Base-by-base conservation (phyloP, 208 protist species). In the Acanthamoeba sp. region DNA sequence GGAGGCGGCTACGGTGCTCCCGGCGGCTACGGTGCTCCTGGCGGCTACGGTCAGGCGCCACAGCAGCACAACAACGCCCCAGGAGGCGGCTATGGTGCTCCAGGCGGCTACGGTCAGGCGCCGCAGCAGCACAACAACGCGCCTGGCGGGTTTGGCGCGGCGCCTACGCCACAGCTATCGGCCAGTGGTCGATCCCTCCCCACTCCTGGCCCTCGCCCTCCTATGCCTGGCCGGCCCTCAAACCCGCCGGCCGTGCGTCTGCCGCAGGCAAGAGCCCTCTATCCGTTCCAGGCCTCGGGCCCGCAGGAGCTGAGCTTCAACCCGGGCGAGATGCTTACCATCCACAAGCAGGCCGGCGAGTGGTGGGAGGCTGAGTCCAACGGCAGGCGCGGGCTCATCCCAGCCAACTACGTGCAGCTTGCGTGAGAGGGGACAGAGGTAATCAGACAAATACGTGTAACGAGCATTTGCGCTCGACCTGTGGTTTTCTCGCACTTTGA, bases 341-440 rank as follows among this genome's bases (percentile, higher is more conserved):
- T 93, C 64, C 32, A 36, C 34, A 93, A 80, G n/a, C 34, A 90
- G 22, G 29, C 93, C 24, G 94, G 94, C 36, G 94, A 93, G 29
- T 95, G 94, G 94, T 95, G 94, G 94, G 91, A 93, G 34, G 94
- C 73, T 0, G 94, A 95, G 5, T 40, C 95, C 0, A 64, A 82
- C 40, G 94, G 94, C 59, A 62, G 32, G 24, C 57, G 89, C 36
- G 94, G 94, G 4, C 50, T 94, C 34, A 59, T 95, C 40, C 94
- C 94, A 16, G 76, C 34, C 59, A 95, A 93, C 82, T 95, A 95
- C 62, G 91, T 95, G 24, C 85, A 80, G 27, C 62, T 95, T 3
- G 29, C 95, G 36, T 95, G 66, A 93, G 32, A 16, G n/a, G n/a
- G n/a, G n/a, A n/a, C n/a, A n/a, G n/a, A n/a, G n/a, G n/a, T n/a